Conservation (phyloP, 2,329 filamentous ascomycete species). For the Trichoderma koningii region DNA sequence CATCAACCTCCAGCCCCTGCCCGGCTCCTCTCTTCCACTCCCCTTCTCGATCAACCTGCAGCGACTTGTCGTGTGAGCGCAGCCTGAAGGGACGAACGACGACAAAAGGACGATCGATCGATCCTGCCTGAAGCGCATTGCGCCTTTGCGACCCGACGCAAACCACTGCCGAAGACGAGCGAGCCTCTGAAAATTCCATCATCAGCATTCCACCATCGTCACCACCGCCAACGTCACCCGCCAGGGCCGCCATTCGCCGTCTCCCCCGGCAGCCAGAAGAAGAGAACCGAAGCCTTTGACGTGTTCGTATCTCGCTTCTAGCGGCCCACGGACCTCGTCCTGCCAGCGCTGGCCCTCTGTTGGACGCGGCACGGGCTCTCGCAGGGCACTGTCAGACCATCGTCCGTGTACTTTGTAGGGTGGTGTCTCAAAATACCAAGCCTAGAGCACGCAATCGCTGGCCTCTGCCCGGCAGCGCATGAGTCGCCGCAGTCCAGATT, state of each 20-base stretch:
- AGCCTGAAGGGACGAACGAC: neutral
- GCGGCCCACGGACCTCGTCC: slow-evolving; percentile 6
- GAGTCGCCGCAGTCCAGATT: slow-evolving; percentile 25
- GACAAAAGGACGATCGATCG: neutral
- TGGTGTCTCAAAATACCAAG: slow-evolving; percentile 27
- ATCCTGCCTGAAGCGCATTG: neutral
- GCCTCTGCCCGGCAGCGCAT: slow-evolving; percentile 18
- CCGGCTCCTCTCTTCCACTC: slow-evolving; percentile 4
- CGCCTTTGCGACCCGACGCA: neutral
- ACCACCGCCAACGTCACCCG: slow-evolving; percentile 6
- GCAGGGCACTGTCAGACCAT: neutral
- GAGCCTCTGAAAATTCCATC: slow-evolving; percentile 2
- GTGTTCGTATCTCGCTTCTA: slow-evolving; percentile 16
- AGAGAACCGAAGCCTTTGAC: neutral
- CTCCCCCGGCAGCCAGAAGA: neutral
- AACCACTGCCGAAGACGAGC: neutral
- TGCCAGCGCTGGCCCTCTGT: neutral
- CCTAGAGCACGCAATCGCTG: slow-evolving; percentile 29
- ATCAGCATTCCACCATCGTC: slow-evolving; percentile 15
- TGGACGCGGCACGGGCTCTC: slow-evolving; percentile 8
- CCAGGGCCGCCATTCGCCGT: slow-evolving; percentile 7
- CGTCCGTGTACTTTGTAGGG: slow-evolving; percentile 9
- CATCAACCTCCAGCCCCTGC: slow-evolving; percentile 12
- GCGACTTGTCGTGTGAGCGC: slow-evolving; percentile 19
- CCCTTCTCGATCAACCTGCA: neutral